phyloP scores from a whole-genome alignment of 2,329 filamentous ascomycete genomes.

The Diaporthe amygdali region DNA sequence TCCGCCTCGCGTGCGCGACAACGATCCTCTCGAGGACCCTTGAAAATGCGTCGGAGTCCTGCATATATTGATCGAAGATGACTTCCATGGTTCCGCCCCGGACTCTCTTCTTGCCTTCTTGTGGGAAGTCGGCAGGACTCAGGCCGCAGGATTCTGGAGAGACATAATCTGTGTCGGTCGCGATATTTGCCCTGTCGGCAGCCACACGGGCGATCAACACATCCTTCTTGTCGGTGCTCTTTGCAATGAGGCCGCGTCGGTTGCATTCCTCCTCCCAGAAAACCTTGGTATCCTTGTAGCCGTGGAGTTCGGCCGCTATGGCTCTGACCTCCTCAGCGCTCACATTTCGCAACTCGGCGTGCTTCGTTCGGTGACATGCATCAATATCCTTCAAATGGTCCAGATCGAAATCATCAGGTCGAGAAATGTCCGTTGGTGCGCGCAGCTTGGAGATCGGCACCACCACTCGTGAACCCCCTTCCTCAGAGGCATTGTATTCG shows the following conservation, averaged over 20 bases:
- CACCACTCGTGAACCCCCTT: neutral
- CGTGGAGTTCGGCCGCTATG: neutral
- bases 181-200: neutral
- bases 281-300: conserved; percentile 2
- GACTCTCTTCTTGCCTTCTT: conserved; percentile 16
- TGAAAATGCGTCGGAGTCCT: conserved; percentile 2
- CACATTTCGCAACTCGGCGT: neutral
- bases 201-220: conserved; percentile 3
- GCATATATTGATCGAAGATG: conserved; percentile 24
- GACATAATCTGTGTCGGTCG: conserved; percentile 20
- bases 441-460: conserved; percentile 14
- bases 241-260: conserved; percentile 14
- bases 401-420: neutral
- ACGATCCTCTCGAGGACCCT: conserved; percentile 4
- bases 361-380: neutral
- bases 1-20: conserved; percentile 13
- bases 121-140: neutral
- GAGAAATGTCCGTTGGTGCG: neutral
- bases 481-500: neutral
- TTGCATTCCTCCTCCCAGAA: conserved; percentile 23
- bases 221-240: neutral
- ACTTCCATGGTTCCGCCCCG: conserved; percentile 24
- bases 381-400: neutral
- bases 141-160: conserved; percentile 19
- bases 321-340: neutral